Percentiles rank a stretch among this genome's conserved stretches.
phyloP scores from a whole-genome alignment of 2,329 filamentous ascomycete genomes.

The Xylaria sp. region DNA sequence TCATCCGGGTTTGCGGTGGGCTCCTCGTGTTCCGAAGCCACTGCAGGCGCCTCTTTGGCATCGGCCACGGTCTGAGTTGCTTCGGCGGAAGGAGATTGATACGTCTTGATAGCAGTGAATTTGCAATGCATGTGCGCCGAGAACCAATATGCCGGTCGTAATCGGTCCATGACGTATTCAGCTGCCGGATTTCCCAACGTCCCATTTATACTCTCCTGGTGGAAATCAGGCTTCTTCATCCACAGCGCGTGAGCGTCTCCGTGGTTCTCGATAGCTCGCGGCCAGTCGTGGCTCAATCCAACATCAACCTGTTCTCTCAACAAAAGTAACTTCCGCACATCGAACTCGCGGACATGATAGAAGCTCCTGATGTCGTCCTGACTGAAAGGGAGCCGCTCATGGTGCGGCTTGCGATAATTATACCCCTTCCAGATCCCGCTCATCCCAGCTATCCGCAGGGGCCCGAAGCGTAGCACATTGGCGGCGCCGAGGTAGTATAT shows the following conservation, averaged over 20 bases:
- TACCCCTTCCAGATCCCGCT: conserved; percentile 96
- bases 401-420: conserved; percentile 85
- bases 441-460: conserved; percentile 86
- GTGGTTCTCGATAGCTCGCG: conserved; percentile 80
- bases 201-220: conserved; percentile 78
- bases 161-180: conserved; percentile 79
- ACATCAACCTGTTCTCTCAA: conserved; percentile 89
- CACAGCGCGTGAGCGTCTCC: conserved; percentile 79
- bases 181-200: conserved; percentile 84
- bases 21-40: conserved; percentile 25
- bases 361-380: conserved; percentile 80
- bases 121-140: conserved; percentile 93
- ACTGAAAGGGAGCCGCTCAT: conserved; percentile 87
- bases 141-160: conserved; percentile 91
- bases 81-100: conserved; percentile 51
- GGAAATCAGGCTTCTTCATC: conserved; percentile 77
- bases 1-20: conserved; percentile 33
- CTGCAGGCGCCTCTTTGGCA: conserved; percentile 16
- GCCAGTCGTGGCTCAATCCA: conserved; percentile 96
- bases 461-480: conserved; percentile 85
- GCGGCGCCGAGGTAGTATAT: conserved; percentile 98
- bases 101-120: conserved; percentile 76
- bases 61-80: conserved; percentile 12
- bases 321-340: conserved; percentile 89
- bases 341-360: conserved; percentile 90